Conservation (phyloP, 495 filamentous ascomycete genomes). For the Aspergillus affinis region DNA sequence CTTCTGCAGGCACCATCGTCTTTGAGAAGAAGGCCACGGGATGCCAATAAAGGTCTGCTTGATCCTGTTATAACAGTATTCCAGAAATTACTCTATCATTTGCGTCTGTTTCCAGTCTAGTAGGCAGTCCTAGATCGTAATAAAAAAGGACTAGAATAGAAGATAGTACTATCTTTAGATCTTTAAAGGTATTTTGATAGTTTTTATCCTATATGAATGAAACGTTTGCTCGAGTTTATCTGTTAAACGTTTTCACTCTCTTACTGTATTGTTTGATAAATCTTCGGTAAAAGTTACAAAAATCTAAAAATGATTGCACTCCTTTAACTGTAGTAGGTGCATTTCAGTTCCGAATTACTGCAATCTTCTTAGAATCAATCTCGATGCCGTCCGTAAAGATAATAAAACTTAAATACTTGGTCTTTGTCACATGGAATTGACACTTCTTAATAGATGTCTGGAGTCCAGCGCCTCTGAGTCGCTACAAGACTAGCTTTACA, state of each 20-base stretch:
- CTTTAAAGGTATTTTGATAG: background rate
- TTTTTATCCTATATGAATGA: background rate
- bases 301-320: background rate
- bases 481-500: background rate
- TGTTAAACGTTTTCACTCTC: background rate
- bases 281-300: background rate
- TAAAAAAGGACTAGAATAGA: background rate
- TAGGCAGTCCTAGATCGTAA: background rate
- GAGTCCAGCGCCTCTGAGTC: background rate
- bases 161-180: background rate
- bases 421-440: slow-evolving; percentile 4
- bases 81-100: no score
- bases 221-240: background rate
- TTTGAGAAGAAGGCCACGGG: background rate
- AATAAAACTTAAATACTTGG: background rate
- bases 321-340: background rate
- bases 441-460: background rate
- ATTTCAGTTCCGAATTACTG: background rate
- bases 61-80: no score
- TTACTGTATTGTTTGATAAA: slow-evolving; percentile 2
- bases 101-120: background rate
- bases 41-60: background rate
- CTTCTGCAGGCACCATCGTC: background rate
- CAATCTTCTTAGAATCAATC: background rate
- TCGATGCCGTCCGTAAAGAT: background rate